These are phyloP conservation scores for Apiospora phragmitis DNA, from an alignment of 2,329 filamentous ascomycete genomes.

Conservation along the genomic window DNA sequence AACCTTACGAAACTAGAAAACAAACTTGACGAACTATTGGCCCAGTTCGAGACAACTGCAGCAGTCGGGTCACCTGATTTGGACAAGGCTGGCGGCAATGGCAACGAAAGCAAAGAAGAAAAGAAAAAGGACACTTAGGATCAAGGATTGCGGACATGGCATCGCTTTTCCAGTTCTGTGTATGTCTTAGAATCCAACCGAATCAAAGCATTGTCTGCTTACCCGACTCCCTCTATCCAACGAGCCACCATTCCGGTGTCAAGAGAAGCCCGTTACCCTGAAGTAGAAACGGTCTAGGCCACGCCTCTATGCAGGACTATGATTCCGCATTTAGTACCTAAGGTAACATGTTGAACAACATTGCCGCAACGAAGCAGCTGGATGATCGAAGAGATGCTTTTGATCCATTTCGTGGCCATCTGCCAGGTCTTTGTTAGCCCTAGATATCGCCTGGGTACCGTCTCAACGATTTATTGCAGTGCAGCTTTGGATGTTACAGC, in stretches of 20 bases:
- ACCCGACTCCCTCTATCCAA: background rate
- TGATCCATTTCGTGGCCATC: background rate
- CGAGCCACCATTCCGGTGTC: too few species aligned
- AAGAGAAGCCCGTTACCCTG: background rate
- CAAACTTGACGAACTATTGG: conserved; percentile 34
- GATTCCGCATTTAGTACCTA: background rate
- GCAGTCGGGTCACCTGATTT: background rate
- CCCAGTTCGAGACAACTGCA: conserved; percentile 25
- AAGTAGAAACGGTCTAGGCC: background rate
- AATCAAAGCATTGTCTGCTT: background rate
- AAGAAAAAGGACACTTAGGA: conserved; percentile 14
- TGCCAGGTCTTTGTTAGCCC: background rate
- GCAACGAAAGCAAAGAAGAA: conserved; percentile 11
- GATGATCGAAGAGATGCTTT: background rate
- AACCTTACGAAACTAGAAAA: conserved; percentile 31
- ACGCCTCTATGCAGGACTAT: background rate
- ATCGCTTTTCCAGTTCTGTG: background rate
- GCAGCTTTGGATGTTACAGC: background rate
- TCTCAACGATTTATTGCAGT: background rate
- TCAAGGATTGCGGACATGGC: background rate
- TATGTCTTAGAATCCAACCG: background rate
- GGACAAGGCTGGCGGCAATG: background rate
- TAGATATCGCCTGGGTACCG: background rate
- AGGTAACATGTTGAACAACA: background rate
- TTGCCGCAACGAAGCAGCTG: background rate